Base-by-base conservation (phyloP, 371 early-diverging fungal genomes). In the Conidiobolus incongruus region DNA sequence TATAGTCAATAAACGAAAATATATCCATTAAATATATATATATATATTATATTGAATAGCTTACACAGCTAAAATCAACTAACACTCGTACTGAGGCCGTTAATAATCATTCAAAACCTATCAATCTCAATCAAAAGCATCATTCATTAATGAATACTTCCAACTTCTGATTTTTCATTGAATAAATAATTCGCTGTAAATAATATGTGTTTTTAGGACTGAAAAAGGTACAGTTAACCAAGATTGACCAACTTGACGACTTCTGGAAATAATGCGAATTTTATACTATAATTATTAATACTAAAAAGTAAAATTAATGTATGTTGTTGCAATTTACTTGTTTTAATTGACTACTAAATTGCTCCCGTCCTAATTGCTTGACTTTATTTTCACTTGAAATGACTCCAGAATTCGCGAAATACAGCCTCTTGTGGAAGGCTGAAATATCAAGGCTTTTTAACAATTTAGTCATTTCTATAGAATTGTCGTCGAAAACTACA, bases 31-130 rank as follows among this genome's bases (percentile, higher is more conserved):
- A 24, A n/a, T 32, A 10, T 17, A 38, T 13, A 17, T 17, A 22
- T 30, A 35, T 21, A 15, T 17, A 26, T 13, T 19, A 35, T 16
- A 24, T 41, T 34, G 6, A 38, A 21, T 28, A 48, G 16, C 10
- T 40, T 35, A 37, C 15, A 10, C 26, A 46, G 1, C 1, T 26
- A 32, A 35, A 74, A 69, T 4, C 84, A 55, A 1, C 88, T 77
- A 7, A 95, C 67, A 51, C 94, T 91, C n/a, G 78, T 92, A 5
- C 91, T 92, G 0, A 94, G 96, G 0, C 96, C 96, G 55, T 95
- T 95, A 51, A 76, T 80, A 13, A 91, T 29, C 7, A 90, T 61
- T 78, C 75, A 45, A 21, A 32, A 16, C 29, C 23, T 8, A 19
- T 35, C 12, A 21, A 16, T 11, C 45, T 45, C 41, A 26, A 52